A percentile compares a stretch with the other conserved stretches of the same genome.
phyloP scores from a whole-genome alignment of 1,139 yeast species.

The Suhomyces panamericanus region DNA sequence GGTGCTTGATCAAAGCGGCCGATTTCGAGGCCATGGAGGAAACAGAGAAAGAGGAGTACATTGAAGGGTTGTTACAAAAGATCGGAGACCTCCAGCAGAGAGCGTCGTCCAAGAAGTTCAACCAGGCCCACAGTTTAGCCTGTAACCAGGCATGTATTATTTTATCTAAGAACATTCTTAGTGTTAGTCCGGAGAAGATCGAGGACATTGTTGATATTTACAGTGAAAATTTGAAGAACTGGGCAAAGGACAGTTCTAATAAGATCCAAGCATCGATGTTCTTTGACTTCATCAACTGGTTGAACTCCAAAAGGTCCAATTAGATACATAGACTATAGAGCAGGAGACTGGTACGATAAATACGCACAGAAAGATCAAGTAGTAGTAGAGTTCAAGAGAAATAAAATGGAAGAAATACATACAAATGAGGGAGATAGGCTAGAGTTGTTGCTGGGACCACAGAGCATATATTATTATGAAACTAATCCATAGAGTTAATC shows the following conservation, averaged over 20 bases:
- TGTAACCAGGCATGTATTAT: conserved; percentile 65
- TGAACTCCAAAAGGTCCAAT: conserved; percentile 44
- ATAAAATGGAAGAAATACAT: too few relatives aligned
- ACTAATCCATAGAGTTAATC: too few relatives aligned
- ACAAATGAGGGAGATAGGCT: too few relatives aligned
- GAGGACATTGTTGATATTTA: conserved; percentile 56
- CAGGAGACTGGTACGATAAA: not conserved
- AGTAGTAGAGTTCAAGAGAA: too few relatives aligned
- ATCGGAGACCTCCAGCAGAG: conserved; percentile 41
- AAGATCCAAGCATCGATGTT: conserved; percentile 63
- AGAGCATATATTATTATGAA: too few relatives aligned
- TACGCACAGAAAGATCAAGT: not conserved
- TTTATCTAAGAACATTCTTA: conserved; percentile 55
- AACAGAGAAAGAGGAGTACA: conserved; percentile 19
- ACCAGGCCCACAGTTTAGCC: conserved; percentile 53
- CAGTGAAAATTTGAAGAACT: conserved; percentile 51
- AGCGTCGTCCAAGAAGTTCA: conserved; percentile 41
- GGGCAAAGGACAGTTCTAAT: conserved; percentile 54
- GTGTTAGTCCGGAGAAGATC: conserved; percentile 30
- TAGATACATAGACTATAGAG: not conserved
- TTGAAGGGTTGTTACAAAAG: conserved; percentile 23
- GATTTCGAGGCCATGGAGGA: conserved; percentile 20
- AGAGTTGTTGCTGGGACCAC: too few relatives aligned
- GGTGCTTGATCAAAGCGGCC: conserved; percentile 36
- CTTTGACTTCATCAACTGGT: conserved; percentile 81